Percentiles rank a stretch among this genome's conserved stretches.
Conservation (phyloP, 2,329 filamentous ascomycete species). For the Biscogniauxia mediterranea region DNA sequence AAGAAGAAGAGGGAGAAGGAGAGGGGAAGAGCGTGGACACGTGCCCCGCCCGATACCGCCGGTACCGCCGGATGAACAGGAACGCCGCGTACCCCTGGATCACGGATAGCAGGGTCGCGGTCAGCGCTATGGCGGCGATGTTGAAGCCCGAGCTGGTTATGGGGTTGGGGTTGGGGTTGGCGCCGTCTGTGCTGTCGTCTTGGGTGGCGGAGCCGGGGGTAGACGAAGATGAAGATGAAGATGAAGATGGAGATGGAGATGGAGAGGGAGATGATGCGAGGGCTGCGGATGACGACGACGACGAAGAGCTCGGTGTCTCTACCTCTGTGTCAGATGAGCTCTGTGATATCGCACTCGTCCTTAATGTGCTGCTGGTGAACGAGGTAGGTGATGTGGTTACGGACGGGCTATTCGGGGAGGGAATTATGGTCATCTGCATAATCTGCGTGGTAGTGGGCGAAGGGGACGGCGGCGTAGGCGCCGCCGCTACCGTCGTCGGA, state of each 20-base stretch:
- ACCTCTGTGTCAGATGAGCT: neutral
- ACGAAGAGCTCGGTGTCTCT: neutral
- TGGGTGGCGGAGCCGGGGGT: neutral
- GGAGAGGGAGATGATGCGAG: too few species aligned
- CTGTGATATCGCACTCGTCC: neutral
- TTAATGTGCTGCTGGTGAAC: neutral
- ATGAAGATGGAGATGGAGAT: neutral
- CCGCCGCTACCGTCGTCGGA: neutral
- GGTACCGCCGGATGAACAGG: slow-evolving; percentile 18
- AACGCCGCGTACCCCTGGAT: slow-evolving; percentile 15
- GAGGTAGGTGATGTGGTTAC: neutral
- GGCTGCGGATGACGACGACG: too few species aligned
- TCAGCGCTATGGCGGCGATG: slow-evolving; percentile 22
- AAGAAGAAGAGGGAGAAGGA: neutral
- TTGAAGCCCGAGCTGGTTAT: slow-evolving; percentile 13
- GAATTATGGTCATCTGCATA: neutral
- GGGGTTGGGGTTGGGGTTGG: neutral
- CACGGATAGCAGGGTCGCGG: slow-evolving; percentile 22
- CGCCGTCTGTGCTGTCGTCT: neutral
- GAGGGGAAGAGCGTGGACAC: slow-evolving; percentile 8
- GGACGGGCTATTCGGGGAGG: neutral
- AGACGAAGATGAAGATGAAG: too few species aligned
- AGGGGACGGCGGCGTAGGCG: neutral
- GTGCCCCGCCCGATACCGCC: slow-evolving; percentile 18
- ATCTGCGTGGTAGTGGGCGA: neutral